Evolutionary conservation across 306 rosid species (phyloP).

Genomic region (Lotus japonicus): DNA sequence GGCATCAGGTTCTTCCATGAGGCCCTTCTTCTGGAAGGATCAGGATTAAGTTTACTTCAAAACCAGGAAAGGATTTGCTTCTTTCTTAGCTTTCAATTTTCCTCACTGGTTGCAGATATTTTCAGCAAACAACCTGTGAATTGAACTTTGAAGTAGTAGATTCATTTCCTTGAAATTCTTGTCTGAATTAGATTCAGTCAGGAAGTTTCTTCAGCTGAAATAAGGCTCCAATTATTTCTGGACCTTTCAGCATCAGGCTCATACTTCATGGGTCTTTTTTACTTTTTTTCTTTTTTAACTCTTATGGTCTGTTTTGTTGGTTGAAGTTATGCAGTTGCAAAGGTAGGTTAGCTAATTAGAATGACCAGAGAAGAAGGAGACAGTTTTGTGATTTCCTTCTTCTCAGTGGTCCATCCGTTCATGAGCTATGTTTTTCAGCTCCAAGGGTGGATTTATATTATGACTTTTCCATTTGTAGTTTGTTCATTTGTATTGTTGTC

Average conservation of each 20-base stretch:
- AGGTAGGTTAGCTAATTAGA: constrained; percentile 5
- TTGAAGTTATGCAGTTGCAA: background rate
- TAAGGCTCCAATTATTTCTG: constrained; percentile 22
- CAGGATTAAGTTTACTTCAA: constrained; percentile 30
- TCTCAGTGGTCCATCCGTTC: constrained; percentile 18
- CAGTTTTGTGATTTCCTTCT: constrained; percentile 48
- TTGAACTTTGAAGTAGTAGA: background rate
- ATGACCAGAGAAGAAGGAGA: constrained; percentile 43
- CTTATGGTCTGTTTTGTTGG: background rate
- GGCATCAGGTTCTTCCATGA: constrained; percentile 35
- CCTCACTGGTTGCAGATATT: constrained; percentile 40
- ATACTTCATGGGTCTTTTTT: background rate
- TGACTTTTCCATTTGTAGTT: constrained; percentile 16
- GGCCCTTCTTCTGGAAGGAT: constrained; percentile 51
- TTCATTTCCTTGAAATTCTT: background rate
- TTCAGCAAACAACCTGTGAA: constrained; percentile 41
- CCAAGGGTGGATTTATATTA: constrained; percentile 30
- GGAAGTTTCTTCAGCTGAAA: background rate
- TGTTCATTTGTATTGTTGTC: background rate
- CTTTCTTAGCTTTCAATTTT: background rate
- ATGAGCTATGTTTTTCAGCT: constrained; percentile 45
- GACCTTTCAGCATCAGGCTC: constrained; percentile 28
- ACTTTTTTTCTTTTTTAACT: background rate
- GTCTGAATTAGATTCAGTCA: constrained; percentile 2
- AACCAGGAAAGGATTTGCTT: background rate